Conservation (phyloP, 73 alveolate genomes). For the Stentor roeselii region DNA sequence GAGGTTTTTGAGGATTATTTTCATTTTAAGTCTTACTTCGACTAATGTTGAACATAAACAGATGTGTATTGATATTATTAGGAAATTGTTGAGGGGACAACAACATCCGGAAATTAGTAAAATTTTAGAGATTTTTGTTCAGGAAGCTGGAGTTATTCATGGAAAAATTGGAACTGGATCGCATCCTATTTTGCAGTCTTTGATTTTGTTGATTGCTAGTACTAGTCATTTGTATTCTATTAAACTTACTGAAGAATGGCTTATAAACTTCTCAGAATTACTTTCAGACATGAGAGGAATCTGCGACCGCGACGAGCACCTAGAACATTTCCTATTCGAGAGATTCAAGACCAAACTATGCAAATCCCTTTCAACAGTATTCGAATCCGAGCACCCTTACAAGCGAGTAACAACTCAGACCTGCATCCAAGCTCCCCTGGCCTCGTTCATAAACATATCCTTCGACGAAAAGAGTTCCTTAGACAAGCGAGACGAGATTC, state of each 20-base stretch:
- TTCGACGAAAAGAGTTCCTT: neutral
- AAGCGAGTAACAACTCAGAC: neutral
- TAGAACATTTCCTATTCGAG: slow-evolving; percentile 14
- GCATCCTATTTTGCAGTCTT: slow-evolving; percentile 13
- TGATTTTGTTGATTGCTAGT: slow-evolving; percentile 1
- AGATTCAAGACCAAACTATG: neutral
- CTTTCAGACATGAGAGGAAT: slow-evolving; percentile 14
- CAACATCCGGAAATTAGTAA: neutral
- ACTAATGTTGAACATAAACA: neutral
- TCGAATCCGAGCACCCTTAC: slow-evolving; percentile 19
- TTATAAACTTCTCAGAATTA: slow-evolving; percentile 3
- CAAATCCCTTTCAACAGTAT: neutral
- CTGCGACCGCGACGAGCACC: neutral
- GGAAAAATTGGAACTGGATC: neutral
- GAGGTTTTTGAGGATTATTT: neutral
- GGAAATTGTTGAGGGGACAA: slow-evolving; percentile 14
- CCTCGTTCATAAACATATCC: neutral
- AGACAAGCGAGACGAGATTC: slow-evolving; percentile 1
- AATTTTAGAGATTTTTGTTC: neutral
- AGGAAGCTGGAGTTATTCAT: neutral
- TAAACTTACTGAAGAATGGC: neutral
- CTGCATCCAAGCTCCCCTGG: neutral
- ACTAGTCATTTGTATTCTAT: neutral
- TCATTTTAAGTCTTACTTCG: neutral
- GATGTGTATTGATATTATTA: neutral